A percentile compares a stretch with the other conserved stretches of the same genome.
phyloP scores from a whole-genome alignment of 805 yeast species.

The Yarrowia hollandica region DNA sequence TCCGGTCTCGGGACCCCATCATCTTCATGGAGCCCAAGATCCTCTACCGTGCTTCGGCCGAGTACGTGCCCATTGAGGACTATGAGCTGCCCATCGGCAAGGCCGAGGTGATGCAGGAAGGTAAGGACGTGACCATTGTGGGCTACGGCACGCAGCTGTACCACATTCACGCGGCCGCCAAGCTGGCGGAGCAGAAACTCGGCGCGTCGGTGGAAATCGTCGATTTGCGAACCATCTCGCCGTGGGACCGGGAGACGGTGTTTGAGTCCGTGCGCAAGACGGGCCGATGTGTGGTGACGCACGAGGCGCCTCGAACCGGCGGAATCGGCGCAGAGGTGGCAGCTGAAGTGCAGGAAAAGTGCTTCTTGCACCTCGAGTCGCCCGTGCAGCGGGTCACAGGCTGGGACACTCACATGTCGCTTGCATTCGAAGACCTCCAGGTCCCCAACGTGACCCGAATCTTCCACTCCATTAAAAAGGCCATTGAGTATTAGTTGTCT shows the following conservation, averaged over 20 bases:
- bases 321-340: constrained; percentile 95
- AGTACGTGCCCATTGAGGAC: constrained; percentile 79
- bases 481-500: constrained; percentile 37
- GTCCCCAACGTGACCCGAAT: constrained; percentile 71
- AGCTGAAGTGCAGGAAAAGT: constrained; percentile 93
- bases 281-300: constrained; percentile 77
- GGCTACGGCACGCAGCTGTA: constrained; percentile 83
- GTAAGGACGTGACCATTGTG: constrained; percentile 77
- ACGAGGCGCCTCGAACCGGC: constrained; percentile 87
- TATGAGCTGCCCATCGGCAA: constrained; percentile 82
- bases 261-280: constrained; percentile 84
- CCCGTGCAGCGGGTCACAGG: constrained; percentile 95
- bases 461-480: constrained; percentile 38
- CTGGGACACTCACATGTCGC: constrained; percentile 96
- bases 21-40: constrained; percentile 89
- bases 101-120: constrained; percentile 83
- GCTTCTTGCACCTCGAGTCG: constrained; percentile 87
- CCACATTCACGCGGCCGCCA: constrained; percentile 80
- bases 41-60: constrained; percentile 80
- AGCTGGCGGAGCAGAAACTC: constrained; percentile 67
- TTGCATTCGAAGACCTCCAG: constrained; percentile 92
- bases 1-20: constrained; percentile 94
- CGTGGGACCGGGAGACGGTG: constrained; percentile 82
- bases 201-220: constrained; percentile 84
- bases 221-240: constrained; percentile 89